Base-by-base conservation (phyloP, 805 yeast species). In the Candida adriatica region DNA sequence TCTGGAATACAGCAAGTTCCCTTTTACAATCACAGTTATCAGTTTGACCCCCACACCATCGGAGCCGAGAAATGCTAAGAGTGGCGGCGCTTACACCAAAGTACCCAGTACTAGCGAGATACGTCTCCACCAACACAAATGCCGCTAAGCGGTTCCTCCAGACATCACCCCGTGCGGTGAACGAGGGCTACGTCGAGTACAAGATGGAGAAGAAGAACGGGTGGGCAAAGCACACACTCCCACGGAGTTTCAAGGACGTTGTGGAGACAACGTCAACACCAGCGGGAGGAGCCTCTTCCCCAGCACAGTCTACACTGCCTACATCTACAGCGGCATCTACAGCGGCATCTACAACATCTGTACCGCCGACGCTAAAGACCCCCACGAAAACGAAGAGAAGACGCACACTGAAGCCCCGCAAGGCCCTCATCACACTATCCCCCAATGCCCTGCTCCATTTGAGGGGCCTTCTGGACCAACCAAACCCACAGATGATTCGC, bases 401-500 rank as follows among this genome's bases (percentile, higher is more conserved):
- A 59, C 75, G 92, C 62, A 69, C 73, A 16, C 64, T 92, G 37
- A 75, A 76, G 51, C 96, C 97, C 5, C 70, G 94, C 42, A 92
- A 85, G 60, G 95, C 96, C 1, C 79, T 90, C 30, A 85, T 92
- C 28, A 73, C 94, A 5, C 65, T 92, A 31, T 70, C 90, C 0
- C 75, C 83, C 3, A 71, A 66, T 30, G 98, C 98, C 1, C 61
- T 85, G 2, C 54, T 56, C 5, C 97, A 92, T 58, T 61, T 92
- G 37, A 62, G 64, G 35, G 70, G 66, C 1, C 63, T 92, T 16
- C 61, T 82, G 41, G 73, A 79, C 33, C 82, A 77, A 43, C 97
- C 97, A 5, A 75, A 75, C 27, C 97, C 97, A 9, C 76, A 90
- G 60, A 66, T 86, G 49, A 85, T 92, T 29, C 71, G 96, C 47